Base-by-base conservation (phyloP, 2,329 filamentous ascomycete genomes). In the Teratosphaeria pseudoeucalypti region DNA sequence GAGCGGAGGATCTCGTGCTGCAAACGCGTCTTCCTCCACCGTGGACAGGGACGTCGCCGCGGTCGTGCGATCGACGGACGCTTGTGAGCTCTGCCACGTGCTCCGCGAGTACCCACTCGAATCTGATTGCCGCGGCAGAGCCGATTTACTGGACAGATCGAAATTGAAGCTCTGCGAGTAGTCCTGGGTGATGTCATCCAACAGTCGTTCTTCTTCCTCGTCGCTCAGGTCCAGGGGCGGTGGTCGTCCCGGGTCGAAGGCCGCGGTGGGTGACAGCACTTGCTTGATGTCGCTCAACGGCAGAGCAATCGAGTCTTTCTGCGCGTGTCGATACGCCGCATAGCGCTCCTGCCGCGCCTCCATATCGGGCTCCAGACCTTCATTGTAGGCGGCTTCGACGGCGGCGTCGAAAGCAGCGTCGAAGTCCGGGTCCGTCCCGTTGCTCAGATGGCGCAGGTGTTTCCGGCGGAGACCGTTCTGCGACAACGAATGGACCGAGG, bases 351-450 rank as follows among this genome's bases (percentile, higher is more conserved):
- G 67, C 32, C 79, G 74, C 27, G 77, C 76, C 6, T 79, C 73
- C 19, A 80, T 79, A 72, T 82, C 84, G 3, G 88, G 88, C 70
- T 96, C 91, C 63, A 90, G 89, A 0, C 89, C 89, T 63, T 96
- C 91, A 71, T 96, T 88, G 72, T 97, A 99, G 5, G 92, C 94
- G 56, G 92, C 92, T 73, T 97, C 94, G 9, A 97, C 92, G 14
- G 94, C 94, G 27, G 92, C 92, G 75, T 97, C 92, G 52, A 97
- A 80, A 3, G 94, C 94, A 9, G 90, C 91, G 74, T 96, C 92
- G 65, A 97, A 96, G 70, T 96, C 92, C 6, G 89, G 87, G 71
- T 95, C 90, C 0, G 90, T 94, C 34, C 82, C 85, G 53, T 85
- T 85, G 64, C 88, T 92, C 2, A 81, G 71, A 39, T 79, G 80